Percentiles rank a stretch among this genome's conserved stretches.
These are phyloP conservation scores for Mollisia scopiformis DNA, from an alignment of 2,329 filamentous ascomycete species.

Conservation along the genomic window DNA sequence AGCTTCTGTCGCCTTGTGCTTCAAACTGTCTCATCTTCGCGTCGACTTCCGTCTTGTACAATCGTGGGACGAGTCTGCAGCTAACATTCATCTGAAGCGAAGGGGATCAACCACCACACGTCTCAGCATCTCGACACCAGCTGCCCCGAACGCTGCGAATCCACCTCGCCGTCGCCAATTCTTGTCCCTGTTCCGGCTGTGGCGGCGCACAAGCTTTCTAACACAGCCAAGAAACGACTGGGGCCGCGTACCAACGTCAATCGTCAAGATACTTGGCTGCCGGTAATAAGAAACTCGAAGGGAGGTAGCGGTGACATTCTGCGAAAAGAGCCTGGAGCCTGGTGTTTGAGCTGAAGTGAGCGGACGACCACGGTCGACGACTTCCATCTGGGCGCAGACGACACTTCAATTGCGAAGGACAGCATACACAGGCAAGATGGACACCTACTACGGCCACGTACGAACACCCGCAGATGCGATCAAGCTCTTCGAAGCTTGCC, in stretches of 20 bases:
- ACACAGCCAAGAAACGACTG: constrained; percentile 17
- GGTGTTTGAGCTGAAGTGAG: constrained; percentile 6
- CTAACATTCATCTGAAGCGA: constrained; percentile 36
- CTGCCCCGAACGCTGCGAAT: constrained; percentile 15
- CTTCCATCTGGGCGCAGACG: neutral
- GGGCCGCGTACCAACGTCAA: constrained; percentile 14
- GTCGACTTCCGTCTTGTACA: constrained; percentile 18
- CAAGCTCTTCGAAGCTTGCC: constrained; percentile 96
- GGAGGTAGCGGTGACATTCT: constrained; percentile 4
- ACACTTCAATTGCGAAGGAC: constrained; percentile 13
- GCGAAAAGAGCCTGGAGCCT: neutral
- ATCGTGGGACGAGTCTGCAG: constrained; percentile 23
- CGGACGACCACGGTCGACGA: neutral
- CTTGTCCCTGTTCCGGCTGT: constrained; percentile 7
- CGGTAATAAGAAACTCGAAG: constrained; percentile 4
- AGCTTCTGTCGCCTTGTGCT: constrained; percentile 35
- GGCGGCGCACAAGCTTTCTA: constrained; percentile 26
- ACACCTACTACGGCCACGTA: constrained; percentile 95
- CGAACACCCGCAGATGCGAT: constrained; percentile 96
- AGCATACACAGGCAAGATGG: constrained; percentile 61
- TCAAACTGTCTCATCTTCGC: constrained; percentile 32
- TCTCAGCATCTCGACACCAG: constrained; percentile 27
- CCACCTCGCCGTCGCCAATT: constrained; percentile 8
- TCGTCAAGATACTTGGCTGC: neutral
- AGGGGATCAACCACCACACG: constrained; percentile 27